Base-by-base conservation (phyloP, 208 protist species). In the Borovskyia barvae region DNA sequence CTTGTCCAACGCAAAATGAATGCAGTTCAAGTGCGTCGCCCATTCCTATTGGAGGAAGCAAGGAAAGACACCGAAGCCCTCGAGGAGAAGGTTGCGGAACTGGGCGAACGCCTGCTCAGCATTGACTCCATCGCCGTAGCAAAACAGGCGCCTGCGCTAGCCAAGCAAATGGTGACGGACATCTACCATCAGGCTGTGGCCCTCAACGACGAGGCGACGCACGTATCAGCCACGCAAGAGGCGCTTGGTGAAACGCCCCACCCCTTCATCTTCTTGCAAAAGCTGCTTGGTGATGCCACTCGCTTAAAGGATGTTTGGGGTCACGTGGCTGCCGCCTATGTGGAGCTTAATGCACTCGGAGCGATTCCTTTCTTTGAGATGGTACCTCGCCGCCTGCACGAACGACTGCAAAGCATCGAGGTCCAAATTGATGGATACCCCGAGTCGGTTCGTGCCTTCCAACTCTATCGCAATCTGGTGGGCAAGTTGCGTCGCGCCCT, bases 301-400 rank as follows among this genome's bases (percentile, higher is more conserved):
- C 84, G 91, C 20, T 72, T 99, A 42, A 90, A 97, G 73, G 79
- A 83, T 12, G 86, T 98, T 28, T 98, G 95, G 95, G 60, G 60
- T 22, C 80, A 93, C 46, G 59, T 98, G 35, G 68, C 80, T 0
- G 53, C 40, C 6, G 75, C 94, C 29, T 97, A 89, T 75, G 40
- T 54, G 25, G 66, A 75, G 24, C 69, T 99, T 17, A 62, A 90
- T 55, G 61, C 66, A 33, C 62, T 99, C 1, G 86, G 89, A 11
- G 92, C 92, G 28, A 91, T 58, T n/a, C 79, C 90, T 17, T 99
- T 98, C 85, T 90, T 90, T 54, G 90, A 96, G 43, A 89, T 99
- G 55, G 72, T 95, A 20, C 96, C 97, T 26, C 80, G 92, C 20
- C 92, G 80, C 20, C 72, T 97, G 39, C 75, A 90, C 35, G 88